A percentile compares a stretch with the other conserved stretches of the same genome.
phyloP scores from a whole-genome alignment of 768 basidiomycete genomes.

The Mycena latifolia region DNA sequence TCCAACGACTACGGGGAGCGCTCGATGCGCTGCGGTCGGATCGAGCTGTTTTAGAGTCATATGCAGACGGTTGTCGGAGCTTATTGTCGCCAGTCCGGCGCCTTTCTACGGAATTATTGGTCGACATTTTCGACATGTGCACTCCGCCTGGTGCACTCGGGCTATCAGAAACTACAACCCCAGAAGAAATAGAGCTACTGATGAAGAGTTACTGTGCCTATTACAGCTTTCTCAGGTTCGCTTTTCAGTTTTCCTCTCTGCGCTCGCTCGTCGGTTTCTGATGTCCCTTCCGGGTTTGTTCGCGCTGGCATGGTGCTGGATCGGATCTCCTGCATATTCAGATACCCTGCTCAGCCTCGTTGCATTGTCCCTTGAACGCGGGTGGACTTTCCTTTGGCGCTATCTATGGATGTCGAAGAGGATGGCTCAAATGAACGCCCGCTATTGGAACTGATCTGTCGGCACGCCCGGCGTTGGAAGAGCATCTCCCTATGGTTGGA shows the following conservation, averaged over 20 bases:
- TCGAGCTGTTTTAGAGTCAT: neutral
- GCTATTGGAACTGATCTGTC: slow-evolving; percentile 4
- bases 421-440: too few relatives aligned
- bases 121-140: neutral
- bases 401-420: too few relatives aligned
- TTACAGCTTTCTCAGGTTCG: neutral
- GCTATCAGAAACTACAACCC: neutral
- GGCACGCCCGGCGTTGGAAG: too few relatives aligned
- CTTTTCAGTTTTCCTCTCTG: too few relatives aligned
- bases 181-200: neutral
- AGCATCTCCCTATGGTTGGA: slow-evolving; percentile 1
- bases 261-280: neutral
- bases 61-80: neutral
- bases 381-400: neutral
- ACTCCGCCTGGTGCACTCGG: neutral
- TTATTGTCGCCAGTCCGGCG: neutral
- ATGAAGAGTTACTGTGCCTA: neutral
- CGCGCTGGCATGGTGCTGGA: neutral
- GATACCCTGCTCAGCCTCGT: neutral
- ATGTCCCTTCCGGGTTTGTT: neutral
- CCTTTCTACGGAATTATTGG: neutral
- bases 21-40: neutral
- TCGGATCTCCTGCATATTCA: neutral
- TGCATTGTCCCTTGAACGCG: neutral
- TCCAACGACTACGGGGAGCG: neutral